phyloP scores from a whole-genome alignment of 139 green algal genomes.

The Chlorella sp. region DNA sequence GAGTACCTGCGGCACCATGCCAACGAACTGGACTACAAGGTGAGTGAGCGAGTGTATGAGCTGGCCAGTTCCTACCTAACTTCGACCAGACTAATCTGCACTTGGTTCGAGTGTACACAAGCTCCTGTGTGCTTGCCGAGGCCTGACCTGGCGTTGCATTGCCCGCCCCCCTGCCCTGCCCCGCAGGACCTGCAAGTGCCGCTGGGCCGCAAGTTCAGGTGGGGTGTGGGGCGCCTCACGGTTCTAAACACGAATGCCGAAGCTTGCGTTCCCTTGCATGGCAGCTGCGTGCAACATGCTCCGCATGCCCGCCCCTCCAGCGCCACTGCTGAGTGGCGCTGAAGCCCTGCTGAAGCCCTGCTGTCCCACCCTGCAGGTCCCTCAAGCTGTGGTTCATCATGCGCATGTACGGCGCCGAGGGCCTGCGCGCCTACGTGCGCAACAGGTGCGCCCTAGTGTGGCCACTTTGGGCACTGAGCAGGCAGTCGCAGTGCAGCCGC shows the following conservation, averaged over 20 bases:
- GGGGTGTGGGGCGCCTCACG: no score
- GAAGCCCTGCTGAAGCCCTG: neutral
- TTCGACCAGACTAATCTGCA: no score
- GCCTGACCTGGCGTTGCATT: no score
- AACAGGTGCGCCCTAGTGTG: conserved; percentile 50
- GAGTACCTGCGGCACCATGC: conserved; percentile 65
- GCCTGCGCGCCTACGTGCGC: conserved; percentile 66
- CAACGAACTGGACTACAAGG: conserved; percentile 76
- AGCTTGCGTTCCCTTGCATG: no score
- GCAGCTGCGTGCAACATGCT: no score
- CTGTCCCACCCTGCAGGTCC: conserved; percentile 48
- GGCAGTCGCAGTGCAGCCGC: no score
- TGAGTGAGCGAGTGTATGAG: conserved; percentile 17
- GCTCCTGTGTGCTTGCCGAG: neutral
- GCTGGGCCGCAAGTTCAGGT: conserved; percentile 74
- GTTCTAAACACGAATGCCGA: no score
- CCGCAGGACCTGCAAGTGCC: conserved; percentile 73
- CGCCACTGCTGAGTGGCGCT: no score
- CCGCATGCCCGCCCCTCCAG: no score
- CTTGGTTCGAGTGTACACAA: neutral
- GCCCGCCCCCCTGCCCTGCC: neutral
- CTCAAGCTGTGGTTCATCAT: conserved; percentile 92
- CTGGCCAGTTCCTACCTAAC: no score
- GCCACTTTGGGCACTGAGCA: no score
- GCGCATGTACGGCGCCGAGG: conserved; percentile 75